Evolutionary conservation across 2,329 filamentous ascomycete genomes (phyloP), one percentile per base, ranked within the genome.

Genomic region (Penicillium sp.): DNA sequence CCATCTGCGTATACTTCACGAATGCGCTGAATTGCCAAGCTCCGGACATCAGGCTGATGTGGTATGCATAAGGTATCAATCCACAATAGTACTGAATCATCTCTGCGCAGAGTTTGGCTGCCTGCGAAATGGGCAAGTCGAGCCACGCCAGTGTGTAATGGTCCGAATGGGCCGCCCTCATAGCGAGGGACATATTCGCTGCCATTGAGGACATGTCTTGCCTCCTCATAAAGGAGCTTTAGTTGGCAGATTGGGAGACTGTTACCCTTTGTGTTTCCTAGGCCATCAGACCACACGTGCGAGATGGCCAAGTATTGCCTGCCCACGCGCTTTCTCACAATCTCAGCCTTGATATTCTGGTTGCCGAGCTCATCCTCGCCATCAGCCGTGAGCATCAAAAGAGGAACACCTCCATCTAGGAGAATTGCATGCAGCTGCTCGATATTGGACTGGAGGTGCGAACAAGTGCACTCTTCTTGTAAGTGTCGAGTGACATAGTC

Each of bases 11-110:
- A 53, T 17, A 53, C 44, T 28, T 53, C 39, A 26, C 43, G 43
- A 32, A 53, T 53, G 39, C 49, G 48, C 48, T 53, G 51, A 22
- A 53, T 53, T 5, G 51, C 51, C 33, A 53, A 31, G 24, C 48
- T 53, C 12, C 51, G 26, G 22, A 52, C 51, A 9, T 53, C 51
- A 12, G 49, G 44, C 17, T 43, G 51, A 41, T 53, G 51, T 26
- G 51, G 49, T 22, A 53, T 53, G 34, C 51, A 53, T 24, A 53
- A 44, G 10, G 51, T 53, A 44, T 53, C 51, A 45, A 53, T 52
- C 51, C 51, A 53, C 7, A 53, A 4, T 9, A 52, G 28, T 4
- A 53, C 51, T 21, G 51, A 43, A 22, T 53, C 43, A 4, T 48
- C 39, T 33, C 42, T 53, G 2, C 45, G 35, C 7, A 45, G 39